A percentile compares a stretch with the other conserved stretches of the same genome.
Conservation (phyloP, 805 yeast species). For the Cyberlindnera japonica region DNA sequence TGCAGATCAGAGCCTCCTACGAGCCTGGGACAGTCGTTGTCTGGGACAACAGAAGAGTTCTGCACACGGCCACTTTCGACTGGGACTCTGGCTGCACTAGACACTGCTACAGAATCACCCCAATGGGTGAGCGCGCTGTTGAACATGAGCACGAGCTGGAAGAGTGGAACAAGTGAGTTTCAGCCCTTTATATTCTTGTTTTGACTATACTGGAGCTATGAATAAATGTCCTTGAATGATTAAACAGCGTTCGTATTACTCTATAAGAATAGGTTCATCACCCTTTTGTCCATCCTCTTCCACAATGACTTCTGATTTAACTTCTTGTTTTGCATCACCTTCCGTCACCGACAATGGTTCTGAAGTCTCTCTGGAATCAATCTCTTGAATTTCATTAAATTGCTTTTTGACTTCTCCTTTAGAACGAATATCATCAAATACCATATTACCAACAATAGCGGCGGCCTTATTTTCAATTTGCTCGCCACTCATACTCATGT, state of each 20-base stretch:
- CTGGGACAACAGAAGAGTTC: slow-evolving; percentile 31
- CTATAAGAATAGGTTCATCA: slow-evolving; percentile 8
- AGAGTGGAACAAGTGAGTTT: slow-evolving; percentile 9
- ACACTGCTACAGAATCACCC: slow-evolving; percentile 29
- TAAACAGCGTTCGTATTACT: too few species aligned
- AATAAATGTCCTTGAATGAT: too few species aligned
- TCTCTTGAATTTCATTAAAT: too few species aligned
- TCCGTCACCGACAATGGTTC: not conserved
- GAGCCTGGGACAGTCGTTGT: slow-evolving; percentile 24
- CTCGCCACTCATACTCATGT: slow-evolving; percentile 36
- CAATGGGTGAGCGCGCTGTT: slow-evolving; percentile 45
- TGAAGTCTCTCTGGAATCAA: not conserved
- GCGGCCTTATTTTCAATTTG: slow-evolving; percentile 26
- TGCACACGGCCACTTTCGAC: slow-evolving; percentile 53
- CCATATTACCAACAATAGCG: slow-evolving; percentile 36
- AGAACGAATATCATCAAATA: slow-evolving; percentile 39
- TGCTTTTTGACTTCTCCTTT: slow-evolving; percentile 27
- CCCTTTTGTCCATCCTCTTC: not conserved
- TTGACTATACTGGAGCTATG: too few species aligned
- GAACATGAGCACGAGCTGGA: slow-evolving; percentile 11
- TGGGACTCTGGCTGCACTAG: slow-evolving; percentile 31
- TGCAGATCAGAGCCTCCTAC: slow-evolving; percentile 23
- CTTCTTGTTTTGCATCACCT: not conserved
- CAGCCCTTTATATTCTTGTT: too few species aligned
- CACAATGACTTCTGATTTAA: not conserved